Percentiles rank a stretch among this genome's conserved stretches.
phyloP scores from a whole-genome alignment of 2,329 filamentous ascomycete genomes.

The Apiospora marii region DNA sequence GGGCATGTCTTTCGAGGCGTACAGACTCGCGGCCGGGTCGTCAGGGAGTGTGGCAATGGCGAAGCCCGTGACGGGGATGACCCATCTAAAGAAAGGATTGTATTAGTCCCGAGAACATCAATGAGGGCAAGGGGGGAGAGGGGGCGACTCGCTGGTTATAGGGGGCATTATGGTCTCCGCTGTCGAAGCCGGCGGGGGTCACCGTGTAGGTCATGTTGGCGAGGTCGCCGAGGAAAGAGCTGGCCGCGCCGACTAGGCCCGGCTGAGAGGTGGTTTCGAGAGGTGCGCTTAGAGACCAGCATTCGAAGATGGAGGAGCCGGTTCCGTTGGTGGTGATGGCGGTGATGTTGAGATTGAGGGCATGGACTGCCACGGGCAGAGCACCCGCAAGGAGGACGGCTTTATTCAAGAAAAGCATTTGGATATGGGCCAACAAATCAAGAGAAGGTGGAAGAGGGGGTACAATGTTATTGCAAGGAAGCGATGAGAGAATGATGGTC shows the following conservation, averaged over 20 bases:
- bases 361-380: neutral
- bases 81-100: neutral
- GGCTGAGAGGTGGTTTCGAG: constrained; percentile 43
- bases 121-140: neutral
- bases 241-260: constrained; percentile 42
- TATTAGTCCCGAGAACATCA: neutral
- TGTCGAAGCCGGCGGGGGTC: constrained; percentile 47
- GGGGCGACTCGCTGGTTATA: constrained; percentile 42
- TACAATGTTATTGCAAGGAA: neutral
- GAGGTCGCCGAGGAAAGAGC: constrained; percentile 42
- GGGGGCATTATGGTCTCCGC: constrained; percentile 51
- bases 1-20: constrained; percentile 37
- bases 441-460: too few species aligned
- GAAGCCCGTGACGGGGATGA: neutral
- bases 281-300: constrained; percentile 49
- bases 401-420: neutral
- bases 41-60: neutral
- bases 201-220: constrained; percentile 46
- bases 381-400: neutral
- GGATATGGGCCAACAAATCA: neutral
- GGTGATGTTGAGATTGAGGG: constrained; percentile 49
- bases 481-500: neutral
- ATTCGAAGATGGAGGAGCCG: constrained; percentile 50
- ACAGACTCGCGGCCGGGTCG: neutral
- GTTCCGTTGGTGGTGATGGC: constrained; percentile 44